Evolutionary conservation across 352 stramenopile species (phyloP).

Genomic region (Globisporangium canariense): DNA sequence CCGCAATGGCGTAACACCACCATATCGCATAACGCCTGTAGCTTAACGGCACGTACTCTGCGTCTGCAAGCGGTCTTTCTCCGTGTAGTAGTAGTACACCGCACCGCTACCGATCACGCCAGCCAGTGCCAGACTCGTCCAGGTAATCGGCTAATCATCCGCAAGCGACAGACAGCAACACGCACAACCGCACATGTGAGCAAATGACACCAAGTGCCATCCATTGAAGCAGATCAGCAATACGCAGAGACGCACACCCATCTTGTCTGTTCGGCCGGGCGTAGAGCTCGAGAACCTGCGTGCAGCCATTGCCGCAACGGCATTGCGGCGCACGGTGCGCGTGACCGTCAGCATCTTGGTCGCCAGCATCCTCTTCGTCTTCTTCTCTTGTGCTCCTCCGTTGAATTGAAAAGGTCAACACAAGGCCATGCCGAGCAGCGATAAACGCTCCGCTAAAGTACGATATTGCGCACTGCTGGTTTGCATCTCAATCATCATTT

Average conservation of each 20-base stretch:
- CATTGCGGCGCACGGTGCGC: conserved; percentile 19
- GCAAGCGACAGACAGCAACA: not conserved
- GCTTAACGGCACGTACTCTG: conserved; percentile 45
- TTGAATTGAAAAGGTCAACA: not conserved
- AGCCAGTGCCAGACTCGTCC: conserved; percentile 76
- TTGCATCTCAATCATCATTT: not conserved
- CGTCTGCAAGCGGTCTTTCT: conserved; percentile 87
- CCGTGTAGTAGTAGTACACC: conserved; percentile 87
- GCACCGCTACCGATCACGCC: conserved; percentile 63
- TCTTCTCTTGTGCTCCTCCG: conserved; percentile 6
- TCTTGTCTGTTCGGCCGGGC: conserved; percentile 49
- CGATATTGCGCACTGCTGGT: not conserved
- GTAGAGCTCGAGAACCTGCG: conserved; percentile 40
- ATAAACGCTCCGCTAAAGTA: not conserved
- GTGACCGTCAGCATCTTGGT: conserved; percentile 23
- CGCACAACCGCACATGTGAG: not conserved
- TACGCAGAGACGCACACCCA: conserved; percentile 38
- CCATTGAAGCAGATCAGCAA: not conserved
- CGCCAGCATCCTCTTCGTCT: conserved; percentile 25
- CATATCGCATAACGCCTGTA: not conserved
- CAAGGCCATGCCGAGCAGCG: not conserved
- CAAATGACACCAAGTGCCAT: not conserved
- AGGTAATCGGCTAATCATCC: conserved; percentile 62
- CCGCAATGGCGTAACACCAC: not conserved
- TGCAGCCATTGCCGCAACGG: not conserved